Evolutionary conservation across 805 yeast species (phyloP).

Genomic region (Saccharomyces mikatae): DNA sequence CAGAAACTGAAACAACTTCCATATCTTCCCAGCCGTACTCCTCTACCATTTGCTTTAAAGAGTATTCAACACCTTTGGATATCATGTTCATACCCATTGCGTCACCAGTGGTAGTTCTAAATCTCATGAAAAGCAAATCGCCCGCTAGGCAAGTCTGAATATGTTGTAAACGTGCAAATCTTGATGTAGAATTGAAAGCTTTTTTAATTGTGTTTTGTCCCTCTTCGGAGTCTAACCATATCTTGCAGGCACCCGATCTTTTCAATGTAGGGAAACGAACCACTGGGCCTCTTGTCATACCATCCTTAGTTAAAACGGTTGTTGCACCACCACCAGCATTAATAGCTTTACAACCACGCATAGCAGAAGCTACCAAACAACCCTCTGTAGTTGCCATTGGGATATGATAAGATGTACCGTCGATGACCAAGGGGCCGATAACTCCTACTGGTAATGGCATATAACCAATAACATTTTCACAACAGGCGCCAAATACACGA

Average conservation of each 20-base stretch:
- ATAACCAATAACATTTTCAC: conserved; percentile 96
- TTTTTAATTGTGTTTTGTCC: conserved; percentile 76
- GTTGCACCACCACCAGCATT: conserved; percentile 94
- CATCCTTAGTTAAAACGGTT: conserved; percentile 88
- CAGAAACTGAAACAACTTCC: conserved; percentile 87
- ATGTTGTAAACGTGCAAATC: conserved; percentile 91
- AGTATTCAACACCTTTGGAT: conserved; percentile 90
- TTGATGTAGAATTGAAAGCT: conserved; percentile 92
- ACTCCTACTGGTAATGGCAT: conserved; percentile 96
- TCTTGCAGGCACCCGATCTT: conserved; percentile 90
- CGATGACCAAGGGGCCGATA: conserved; percentile 93
- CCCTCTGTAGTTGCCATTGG: conserved; percentile 99
- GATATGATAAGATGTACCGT: conserved; percentile 78
- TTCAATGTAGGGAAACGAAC: conserved; percentile 74
- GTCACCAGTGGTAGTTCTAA: conserved; percentile 98
- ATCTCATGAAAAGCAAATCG: conserved; percentile 75
- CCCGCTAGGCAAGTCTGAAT: conserved; percentile 94
- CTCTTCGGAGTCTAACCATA: conserved; percentile 93
- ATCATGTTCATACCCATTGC: conserved; percentile 99
- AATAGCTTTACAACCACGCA: conserved; percentile 98
- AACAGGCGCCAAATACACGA: conserved; percentile 96
- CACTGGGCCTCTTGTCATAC: conserved; percentile 99
- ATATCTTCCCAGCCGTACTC: conserved; percentile 91
- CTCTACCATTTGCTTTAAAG: conserved; percentile 75
- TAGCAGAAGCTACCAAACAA: conserved; percentile 93